Conservation (phyloP, 1,139 yeast genomes). For the Saccharomyces uvarum region DNA sequence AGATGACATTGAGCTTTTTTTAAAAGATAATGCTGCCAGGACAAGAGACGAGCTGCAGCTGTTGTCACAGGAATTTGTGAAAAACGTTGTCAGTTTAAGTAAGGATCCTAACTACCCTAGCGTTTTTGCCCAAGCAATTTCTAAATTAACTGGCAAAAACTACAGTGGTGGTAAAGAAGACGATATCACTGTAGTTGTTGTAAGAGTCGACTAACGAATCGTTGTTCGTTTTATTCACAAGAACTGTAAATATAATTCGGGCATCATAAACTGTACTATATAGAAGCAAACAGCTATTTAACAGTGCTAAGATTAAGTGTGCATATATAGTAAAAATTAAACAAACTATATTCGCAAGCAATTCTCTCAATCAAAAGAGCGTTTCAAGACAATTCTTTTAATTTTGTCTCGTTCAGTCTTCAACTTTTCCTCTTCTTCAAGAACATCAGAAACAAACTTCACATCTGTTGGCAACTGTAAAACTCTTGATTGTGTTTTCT, state of each 20-base stretch:
- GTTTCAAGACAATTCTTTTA: constrained; percentile 33
- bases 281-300: background rate
- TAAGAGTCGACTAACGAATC: constrained; percentile 41
- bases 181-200: constrained; percentile 77
- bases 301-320: background rate
- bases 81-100: constrained; percentile 61
- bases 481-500: constrained; percentile 39
- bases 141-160: constrained; percentile 57
- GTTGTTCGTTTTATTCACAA: background rate
- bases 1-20: constrained; percentile 59
- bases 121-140: constrained; percentile 78
- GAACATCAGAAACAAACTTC: constrained; percentile 40
- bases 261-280: background rate
- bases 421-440: constrained; percentile 33
- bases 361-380: constrained; percentile 27
- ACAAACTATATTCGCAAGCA: background rate
- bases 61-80: constrained; percentile 53
- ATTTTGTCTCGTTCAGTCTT: constrained; percentile 34
- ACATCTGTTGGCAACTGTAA: constrained; percentile 44
- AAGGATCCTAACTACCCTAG: constrained; percentile 69
- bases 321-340: background rate
- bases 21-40: constrained; percentile 38
- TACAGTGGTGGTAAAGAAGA: constrained; percentile 93
- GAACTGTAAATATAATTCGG: background rate
- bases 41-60: constrained; percentile 35